Evolutionary conservation across 2,329 filamentous ascomycete species (phyloP), one percentile per base, ranked within the genome.

Genomic region (Epichloe coenophiala): DNA sequence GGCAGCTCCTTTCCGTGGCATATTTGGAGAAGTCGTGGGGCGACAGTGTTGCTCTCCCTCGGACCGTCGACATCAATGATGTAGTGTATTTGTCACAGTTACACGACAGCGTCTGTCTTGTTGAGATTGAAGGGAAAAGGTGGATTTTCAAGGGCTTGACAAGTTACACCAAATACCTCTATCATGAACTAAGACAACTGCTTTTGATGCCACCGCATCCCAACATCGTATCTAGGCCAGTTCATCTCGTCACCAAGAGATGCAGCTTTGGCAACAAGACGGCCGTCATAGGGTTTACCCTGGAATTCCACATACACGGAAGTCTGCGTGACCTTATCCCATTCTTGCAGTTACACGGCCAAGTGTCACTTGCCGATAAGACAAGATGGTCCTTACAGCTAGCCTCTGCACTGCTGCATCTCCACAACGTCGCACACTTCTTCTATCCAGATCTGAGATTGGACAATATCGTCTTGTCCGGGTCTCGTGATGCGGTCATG

Each of bases 361-460:
- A 61, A 48, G 64, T 80, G 36, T 60, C 61, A 2, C 60, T 69
- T 33, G 53, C 60, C 1, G 68, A 74, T 51, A 74, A 78, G 59
- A 59, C 75, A 17, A 73, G 69, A 53, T 81, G 77, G 78, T 71
- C 73, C 2, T 59, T 65, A 5, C 76, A 81, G 61, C 65, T 81
- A 35, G 68, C 74, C 1, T 70, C 66, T 2, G 76, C 75, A 8
- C 61, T 81, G 27, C 57, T 70, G 19, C 76, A 81, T 57, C 64
- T 78, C 43, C 71, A 71, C 46, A 61, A 67, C 45, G 65, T 67
- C 13, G 69, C 70, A 11, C 59, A 59, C 37, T 69, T 70, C 23
- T 80, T 76, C 58, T 81, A 81, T 55, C 75, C 77, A 2, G 78
- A 81, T 55, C 68, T 81, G 13, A 74, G 78, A 13, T 70, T 81